These are phyloP conservation scores for Crinitomyces ghanaensis DNA, from an alignment of 805 yeast genomes.

Conservation along the genomic window DNA sequence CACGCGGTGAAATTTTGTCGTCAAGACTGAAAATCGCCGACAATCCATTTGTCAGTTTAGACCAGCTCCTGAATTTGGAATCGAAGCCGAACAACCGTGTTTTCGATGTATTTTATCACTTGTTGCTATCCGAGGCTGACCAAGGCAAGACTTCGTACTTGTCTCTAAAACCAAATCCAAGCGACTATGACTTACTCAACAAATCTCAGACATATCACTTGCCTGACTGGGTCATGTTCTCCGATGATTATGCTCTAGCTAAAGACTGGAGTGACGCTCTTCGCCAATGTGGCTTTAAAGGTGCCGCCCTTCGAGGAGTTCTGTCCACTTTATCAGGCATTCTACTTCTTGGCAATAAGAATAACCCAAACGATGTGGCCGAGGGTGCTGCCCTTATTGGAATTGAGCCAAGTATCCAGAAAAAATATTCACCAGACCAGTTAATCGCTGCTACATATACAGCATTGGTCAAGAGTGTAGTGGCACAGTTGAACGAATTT, in stretches of 20 bases:
- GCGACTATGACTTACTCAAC: slow-evolving; percentile 22
- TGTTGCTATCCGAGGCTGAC: slow-evolving; percentile 24
- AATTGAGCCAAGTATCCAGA: slow-evolving; percentile 22
- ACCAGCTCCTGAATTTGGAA: slow-evolving; percentile 23
- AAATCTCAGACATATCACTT: slow-evolving; percentile 21
- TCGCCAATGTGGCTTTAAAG: slow-evolving; percentile 24
- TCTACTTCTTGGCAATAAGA: slow-evolving; percentile 26
- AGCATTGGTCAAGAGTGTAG: slow-evolving; percentile 24
- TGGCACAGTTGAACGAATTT: slow-evolving; percentile 25
- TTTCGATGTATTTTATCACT: slow-evolving; percentile 29
- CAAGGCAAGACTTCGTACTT: slow-evolving; percentile 21
- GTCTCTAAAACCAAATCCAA: slow-evolving; percentile 20
- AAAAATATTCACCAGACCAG: slow-evolving; percentile 20
- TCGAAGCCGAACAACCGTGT: slow-evolving; percentile 19
- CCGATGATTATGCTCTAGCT: slow-evolving; percentile 30
- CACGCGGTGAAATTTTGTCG: slow-evolving; percentile 23
- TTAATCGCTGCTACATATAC: slow-evolving; percentile 26
- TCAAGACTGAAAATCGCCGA: slow-evolving; percentile 21
- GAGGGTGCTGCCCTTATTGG: slow-evolving; percentile 33
- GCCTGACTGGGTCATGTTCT: slow-evolving; percentile 27
- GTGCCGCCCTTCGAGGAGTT: slow-evolving; percentile 24
- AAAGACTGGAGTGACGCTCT: slow-evolving; percentile 31
- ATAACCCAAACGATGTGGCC: slow-evolving; percentile 23
- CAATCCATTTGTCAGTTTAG: slow-evolving; percentile 22
- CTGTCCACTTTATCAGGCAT: slow-evolving; percentile 29